A percentile compares a stretch with the other conserved stretches of the same genome.
Conservation (phyloP, 306 rosid genomes). For the Mimosa pudica region DNA sequence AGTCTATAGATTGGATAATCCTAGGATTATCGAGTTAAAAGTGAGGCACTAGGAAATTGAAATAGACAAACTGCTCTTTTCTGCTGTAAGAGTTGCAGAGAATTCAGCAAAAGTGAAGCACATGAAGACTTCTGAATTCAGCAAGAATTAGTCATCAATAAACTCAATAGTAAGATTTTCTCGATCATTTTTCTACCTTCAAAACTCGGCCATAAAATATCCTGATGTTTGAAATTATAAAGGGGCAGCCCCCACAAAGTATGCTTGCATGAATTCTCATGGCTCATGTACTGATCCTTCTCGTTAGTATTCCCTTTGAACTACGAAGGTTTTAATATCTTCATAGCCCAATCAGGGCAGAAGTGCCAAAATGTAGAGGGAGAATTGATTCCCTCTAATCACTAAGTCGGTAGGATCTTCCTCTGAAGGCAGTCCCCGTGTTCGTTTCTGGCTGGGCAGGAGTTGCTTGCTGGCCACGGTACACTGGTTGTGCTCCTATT, state of each 20-base stretch:
- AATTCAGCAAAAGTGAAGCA: neutral
- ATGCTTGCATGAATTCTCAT: conserved; percentile 31
- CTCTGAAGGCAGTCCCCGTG: conserved; percentile 75
- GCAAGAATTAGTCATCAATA: conserved; percentile 26
- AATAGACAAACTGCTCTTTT: neutral
- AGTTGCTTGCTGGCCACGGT: conserved; percentile 49
- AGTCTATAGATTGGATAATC: no score
- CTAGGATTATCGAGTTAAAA: neutral
- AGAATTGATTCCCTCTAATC: conserved; percentile 41
- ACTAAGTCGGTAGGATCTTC: conserved; percentile 73
- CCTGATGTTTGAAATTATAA: neutral
- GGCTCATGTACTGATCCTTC: conserved; percentile 25
- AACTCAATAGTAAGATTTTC: conserved; percentile 8
- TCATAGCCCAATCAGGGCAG: conserved; percentile 28
- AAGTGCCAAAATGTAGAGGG: conserved; percentile 20
- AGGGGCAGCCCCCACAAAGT: conserved; percentile 33
- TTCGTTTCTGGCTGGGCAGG: conserved; percentile 51
- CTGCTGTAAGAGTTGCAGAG: neutral
- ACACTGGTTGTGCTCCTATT: conserved; percentile 57
- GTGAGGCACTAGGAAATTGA: neutral
- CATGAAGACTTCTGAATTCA: conserved; percentile 6
- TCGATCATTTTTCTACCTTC: conserved; percentile 32
- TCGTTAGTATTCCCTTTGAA: conserved; percentile 26
- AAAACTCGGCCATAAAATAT: neutral
- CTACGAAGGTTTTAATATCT: conserved; percentile 28